Evolutionary conservation across 2,329 filamentous ascomycete genomes (phyloP), one percentile per base, ranked within the genome.

Genomic region (Colletotrichum tanaceti): DNA sequence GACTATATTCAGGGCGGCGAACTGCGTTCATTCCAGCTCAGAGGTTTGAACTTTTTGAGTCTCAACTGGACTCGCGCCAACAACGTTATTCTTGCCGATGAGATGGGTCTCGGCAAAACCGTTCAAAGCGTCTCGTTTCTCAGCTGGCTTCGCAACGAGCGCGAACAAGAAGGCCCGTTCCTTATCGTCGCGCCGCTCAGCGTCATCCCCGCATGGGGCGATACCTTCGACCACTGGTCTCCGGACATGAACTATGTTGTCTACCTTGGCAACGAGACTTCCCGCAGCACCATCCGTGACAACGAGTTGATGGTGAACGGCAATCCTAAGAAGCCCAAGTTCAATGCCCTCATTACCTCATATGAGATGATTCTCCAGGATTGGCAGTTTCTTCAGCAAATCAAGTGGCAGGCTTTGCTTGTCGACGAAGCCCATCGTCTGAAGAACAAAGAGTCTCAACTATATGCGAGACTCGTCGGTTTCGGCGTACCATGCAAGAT

Each of bases 21-120:
- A 78, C 87, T 99, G 60, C 91, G 96, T 73, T 91, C 94, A 72
- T 99, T 99, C 77, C 97, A 99, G 80, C 87, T 98, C 74, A 93
- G 91, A 72, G 96, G 97, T 38, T 84, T 99, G 70, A 98, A 98
- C 82, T 99, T 98, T 79, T 84, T 99, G 71, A 93, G 93, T 53
- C 93, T 97, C 80, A 97, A 98, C 80, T 99, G 97, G 97, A 93
- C 92, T 61, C 91, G 92, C 75, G 90, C 90, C 63, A 96, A 96
- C 79, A 99, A 98, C 74, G 96, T 98, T 76, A 98, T 99, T 74
- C 87, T 99, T 61, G 96, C 96, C 57, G 96, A 99, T 77, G 96
- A 99, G 81, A 99, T 99, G 96, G 96, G 96, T 74, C 86, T 99
- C 16, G 96, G 96, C 35, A 99, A 99, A 82, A 99, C 96, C 0